phyloP scores from a whole-genome alignment of 768 basidiomycete genomes.

The Amanita phalloides region DNA sequence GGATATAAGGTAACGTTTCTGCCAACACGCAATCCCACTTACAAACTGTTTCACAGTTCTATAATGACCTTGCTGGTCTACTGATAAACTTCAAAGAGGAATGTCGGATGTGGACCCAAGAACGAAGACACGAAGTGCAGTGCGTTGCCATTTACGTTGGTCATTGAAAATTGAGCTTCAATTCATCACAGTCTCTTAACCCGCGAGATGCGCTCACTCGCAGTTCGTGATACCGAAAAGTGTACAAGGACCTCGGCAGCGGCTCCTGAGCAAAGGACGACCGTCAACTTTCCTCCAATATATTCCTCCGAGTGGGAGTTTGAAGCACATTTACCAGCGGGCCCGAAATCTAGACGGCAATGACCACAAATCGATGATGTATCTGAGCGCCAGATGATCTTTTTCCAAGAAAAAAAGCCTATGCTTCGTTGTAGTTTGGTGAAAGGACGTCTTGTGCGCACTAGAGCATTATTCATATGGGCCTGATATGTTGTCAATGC shows the following conservation, averaged over 20 bases:
- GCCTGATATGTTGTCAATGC: no score
- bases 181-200: conserved; percentile 19
- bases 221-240: neutral
- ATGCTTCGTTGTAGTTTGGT: no score
- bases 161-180: conserved; percentile 15
- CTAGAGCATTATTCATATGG: no score
- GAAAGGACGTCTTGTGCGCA: no score
- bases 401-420: no score
- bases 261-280: conserved; percentile 11
- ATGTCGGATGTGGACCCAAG: conserved; percentile 65
- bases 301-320: conserved; percentile 43
- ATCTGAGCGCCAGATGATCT: no score
- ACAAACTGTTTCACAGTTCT: conserved; percentile 48
- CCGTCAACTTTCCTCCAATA: conserved; percentile 33
- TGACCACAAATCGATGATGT: neutral
- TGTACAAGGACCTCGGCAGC: neutral
- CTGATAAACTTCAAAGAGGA: conserved; percentile 64
- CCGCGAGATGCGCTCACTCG: conserved; percentile 21
- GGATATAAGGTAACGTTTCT: conserved; percentile 57
- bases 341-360: conserved; percentile 11
- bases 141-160: conserved; percentile 21
- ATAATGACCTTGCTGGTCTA: conserved; percentile 74
- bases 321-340: conserved; percentile 36
- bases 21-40: neutral
- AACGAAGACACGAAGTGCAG: conserved; percentile 68